Conservation (phyloP, 73 alveolate species). For the Paramecium biaurelia region DNA sequence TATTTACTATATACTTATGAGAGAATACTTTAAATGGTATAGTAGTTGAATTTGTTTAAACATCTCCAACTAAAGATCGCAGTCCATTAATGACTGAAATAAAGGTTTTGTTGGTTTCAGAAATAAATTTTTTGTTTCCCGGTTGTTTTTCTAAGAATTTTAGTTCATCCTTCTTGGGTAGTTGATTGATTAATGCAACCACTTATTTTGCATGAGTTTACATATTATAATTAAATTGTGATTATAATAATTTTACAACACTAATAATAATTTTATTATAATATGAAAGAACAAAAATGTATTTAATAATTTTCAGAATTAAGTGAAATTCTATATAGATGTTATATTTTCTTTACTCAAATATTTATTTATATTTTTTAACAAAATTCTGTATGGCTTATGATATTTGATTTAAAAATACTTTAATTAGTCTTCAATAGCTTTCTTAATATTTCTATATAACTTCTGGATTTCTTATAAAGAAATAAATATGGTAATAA, state of each 20-base stretch:
- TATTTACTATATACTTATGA: not conserved
- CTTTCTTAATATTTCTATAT: too few species aligned
- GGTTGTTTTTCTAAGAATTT: conserved; percentile 12
- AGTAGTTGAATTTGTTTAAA: not conserved
- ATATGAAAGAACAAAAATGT: not conserved
- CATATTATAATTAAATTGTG: conserved; percentile 23
- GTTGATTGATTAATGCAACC: not conserved
- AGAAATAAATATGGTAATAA: too few species aligned
- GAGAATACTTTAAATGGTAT: not conserved
- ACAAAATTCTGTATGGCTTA: too few species aligned
- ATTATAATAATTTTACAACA: not conserved
- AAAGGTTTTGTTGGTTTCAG: not conserved
- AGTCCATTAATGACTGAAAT: not conserved
- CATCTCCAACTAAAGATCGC: not conserved
- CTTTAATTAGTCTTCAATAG: too few species aligned
- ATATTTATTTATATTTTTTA: too few species aligned
- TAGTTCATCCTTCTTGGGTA: not conserved
- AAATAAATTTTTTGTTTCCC: not conserved
- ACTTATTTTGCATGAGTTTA: conserved; percentile 25
- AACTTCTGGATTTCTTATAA: too few species aligned
- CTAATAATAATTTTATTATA: not conserved
- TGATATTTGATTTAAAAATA: too few species aligned
- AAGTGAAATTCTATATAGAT: too few species aligned
- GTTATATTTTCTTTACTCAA: not conserved
- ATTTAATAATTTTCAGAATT: too few species aligned